Conservation (phyloP, 2,329 filamentous ascomycete species). For the Fusarium sp. region DNA sequence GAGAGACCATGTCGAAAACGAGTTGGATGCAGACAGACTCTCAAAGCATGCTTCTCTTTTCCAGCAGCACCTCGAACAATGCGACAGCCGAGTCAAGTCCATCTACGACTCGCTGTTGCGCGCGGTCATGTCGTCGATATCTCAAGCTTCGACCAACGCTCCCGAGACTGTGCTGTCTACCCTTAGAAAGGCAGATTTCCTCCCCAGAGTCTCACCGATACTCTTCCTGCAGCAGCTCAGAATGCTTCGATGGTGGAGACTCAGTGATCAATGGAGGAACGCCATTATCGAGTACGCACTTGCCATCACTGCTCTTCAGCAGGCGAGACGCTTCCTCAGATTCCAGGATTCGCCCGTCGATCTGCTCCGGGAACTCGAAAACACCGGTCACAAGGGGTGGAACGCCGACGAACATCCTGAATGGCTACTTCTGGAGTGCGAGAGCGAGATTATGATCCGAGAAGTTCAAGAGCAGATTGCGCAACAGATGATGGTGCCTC, state of each 20-base stretch:
- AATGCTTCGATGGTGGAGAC: conserved; percentile 38
- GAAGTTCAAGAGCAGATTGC: conserved; percentile 70
- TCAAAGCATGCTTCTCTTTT: not conserved
- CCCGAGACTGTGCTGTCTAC: not conserved
- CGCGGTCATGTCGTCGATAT: not conserved
- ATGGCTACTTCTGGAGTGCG: conserved; percentile 72
- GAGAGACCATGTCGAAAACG: not conserved
- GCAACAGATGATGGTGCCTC: conserved; percentile 62
- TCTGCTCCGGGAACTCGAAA: conserved; percentile 57
- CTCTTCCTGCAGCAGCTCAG: conserved; percentile 53
- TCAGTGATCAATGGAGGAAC: conserved; percentile 50
- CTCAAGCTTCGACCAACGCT: not conserved
- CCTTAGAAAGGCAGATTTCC: not conserved
- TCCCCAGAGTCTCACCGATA: conserved; percentile 46
- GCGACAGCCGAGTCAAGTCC: not conserved
- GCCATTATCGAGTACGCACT: conserved; percentile 55
- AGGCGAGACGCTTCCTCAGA: conserved; percentile 54
- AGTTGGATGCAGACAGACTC: not conserved
- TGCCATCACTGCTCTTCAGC: conserved; percentile 55
- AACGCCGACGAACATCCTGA: conserved; percentile 64
- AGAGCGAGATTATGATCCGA: conserved; percentile 72
- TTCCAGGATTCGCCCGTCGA: conserved; percentile 42
- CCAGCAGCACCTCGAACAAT: not conserved
- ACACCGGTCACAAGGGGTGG: conserved; percentile 69
- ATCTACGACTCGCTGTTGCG: not conserved